Evolutionary conservation across 768 basidiomycete species (phyloP).

Genomic region (Hypholoma fasciculare): DNA sequence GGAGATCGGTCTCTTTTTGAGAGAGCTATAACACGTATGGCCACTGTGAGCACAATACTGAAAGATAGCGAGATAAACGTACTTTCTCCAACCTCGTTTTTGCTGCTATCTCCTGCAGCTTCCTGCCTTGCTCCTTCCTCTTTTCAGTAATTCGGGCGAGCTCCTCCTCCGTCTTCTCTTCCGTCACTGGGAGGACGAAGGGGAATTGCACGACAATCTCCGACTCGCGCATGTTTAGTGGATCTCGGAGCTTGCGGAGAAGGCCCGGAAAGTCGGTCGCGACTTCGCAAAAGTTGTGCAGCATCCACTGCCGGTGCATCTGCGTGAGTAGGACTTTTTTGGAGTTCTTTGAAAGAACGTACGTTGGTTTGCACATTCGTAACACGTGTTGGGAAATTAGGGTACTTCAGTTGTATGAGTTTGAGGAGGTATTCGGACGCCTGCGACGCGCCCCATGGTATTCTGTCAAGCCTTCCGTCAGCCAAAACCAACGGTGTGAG

Average conservation of each 20-base stretch:
- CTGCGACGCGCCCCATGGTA: slow-evolving; percentile 93
- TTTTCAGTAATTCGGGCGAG: slow-evolving; percentile 75
- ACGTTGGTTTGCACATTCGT: slow-evolving; percentile 78
- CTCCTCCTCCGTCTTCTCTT: slow-evolving; percentile 93
- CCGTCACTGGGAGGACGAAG: slow-evolving; percentile 58
- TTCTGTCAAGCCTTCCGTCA: slow-evolving; percentile 42
- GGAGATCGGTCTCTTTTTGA: slow-evolving; percentile 76
- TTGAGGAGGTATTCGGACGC: slow-evolving; percentile 91
- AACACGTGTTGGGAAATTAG: slow-evolving; percentile 86
- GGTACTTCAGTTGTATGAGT: slow-evolving; percentile 93
- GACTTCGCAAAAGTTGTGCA: slow-evolving; percentile 84
- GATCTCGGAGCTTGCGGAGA: slow-evolving; percentile 68
- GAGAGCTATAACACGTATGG: slow-evolving; percentile 45
- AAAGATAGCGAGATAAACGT: slow-evolving; percentile 3
- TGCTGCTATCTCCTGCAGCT: slow-evolving; percentile 89
- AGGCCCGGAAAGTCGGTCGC: slow-evolving; percentile 71
- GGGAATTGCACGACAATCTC: slow-evolving; percentile 90
- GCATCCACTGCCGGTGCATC: slow-evolving; percentile 71
- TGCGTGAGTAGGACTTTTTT: not conserved
- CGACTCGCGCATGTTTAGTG: slow-evolving; percentile 57
- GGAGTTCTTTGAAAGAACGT: slow-evolving; percentile 4
- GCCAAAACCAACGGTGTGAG: not conserved
- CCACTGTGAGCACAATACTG: not conserved
- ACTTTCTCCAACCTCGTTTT: slow-evolving; percentile 88
- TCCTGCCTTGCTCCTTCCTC: slow-evolving; percentile 81